Evolutionary conservation across 805 yeast genomes (phyloP).

Genomic region (Yamadazyma paraphyllophila): DNA sequence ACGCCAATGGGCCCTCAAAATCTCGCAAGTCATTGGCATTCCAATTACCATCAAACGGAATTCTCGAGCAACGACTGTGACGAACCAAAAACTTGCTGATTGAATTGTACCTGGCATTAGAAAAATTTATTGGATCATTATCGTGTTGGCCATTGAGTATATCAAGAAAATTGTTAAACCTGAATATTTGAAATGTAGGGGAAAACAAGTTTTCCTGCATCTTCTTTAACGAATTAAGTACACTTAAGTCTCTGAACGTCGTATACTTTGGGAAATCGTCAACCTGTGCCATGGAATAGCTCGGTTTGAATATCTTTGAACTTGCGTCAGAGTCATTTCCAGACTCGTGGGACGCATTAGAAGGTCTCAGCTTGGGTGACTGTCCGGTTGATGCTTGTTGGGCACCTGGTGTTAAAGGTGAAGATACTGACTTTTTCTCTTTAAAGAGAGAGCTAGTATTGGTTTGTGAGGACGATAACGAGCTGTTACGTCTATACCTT

Average conservation of each 20-base stretch:
- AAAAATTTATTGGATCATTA: slow-evolving; percentile 39
- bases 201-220: slow-evolving; percentile 21
- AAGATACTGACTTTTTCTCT: not conserved
- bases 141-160: slow-evolving; percentile 28
- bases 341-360: slow-evolving; percentile 3
- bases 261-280: slow-evolving; percentile 12
- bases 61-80: slow-evolving; percentile 17
- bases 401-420: not conserved
- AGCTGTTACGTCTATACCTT: slow-evolving; percentile 18
- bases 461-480: slow-evolving; percentile 19
- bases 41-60: slow-evolving; percentile 18
- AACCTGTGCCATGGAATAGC: slow-evolving; percentile 11
- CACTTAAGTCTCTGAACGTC: slow-evolving; percentile 20
- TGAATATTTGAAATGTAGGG: slow-evolving; percentile 28
- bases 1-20: slow-evolving; percentile 31
- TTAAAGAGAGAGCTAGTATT: slow-evolving; percentile 1
- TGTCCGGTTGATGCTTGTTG: not conserved
- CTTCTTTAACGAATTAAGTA: slow-evolving; percentile 25
- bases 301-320: slow-evolving; percentile 15
- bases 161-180: slow-evolving; percentile 33
- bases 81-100: slow-evolving; percentile 15
- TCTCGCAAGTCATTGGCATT: slow-evolving; percentile 20
- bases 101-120: slow-evolving; percentile 20
- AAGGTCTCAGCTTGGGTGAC: not conserved
- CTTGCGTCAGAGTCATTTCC: slow-evolving; percentile 3